Evolutionary conservation across 345 rosid species (phyloP).

Genomic region (Populus euphratica): DNA sequence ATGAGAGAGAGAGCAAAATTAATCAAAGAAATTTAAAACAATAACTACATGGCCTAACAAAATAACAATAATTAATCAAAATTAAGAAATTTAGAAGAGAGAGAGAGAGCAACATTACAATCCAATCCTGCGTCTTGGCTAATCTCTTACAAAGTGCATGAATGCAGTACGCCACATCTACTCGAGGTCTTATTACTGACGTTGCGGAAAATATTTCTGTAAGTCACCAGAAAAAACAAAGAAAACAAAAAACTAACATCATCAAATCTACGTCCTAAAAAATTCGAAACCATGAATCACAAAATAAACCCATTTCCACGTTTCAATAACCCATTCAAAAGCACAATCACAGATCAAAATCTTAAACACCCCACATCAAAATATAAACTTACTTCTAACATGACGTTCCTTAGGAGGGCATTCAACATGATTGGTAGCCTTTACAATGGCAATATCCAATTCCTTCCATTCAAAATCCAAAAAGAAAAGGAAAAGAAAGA

Average conservation of each 20-base stretch:
- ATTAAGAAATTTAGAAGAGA: background rate
- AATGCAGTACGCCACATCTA: slow-evolving; percentile 94
- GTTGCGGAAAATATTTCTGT: slow-evolving; percentile 87
- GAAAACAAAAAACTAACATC: background rate
- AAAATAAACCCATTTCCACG: background rate
- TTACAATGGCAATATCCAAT: slow-evolving; percentile 91
- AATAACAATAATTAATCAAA: background rate
- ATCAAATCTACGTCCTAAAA: background rate
- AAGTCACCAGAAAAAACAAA: background rate
- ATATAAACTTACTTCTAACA: slow-evolving; percentile 59
- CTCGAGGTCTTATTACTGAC: slow-evolving; percentile 77
- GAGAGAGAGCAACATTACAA: slow-evolving; percentile 41
- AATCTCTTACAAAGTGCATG: slow-evolving; percentile 81
- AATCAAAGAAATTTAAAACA: background rate
- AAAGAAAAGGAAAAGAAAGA: too few species aligned
- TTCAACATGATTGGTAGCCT: slow-evolving; percentile 94
- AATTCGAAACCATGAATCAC: background rate
- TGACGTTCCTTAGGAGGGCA: slow-evolving; percentile 98
- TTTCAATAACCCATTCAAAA: background rate
- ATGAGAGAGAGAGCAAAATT: background rate
- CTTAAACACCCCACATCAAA: background rate
- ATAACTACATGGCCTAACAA: background rate
- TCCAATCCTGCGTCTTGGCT: slow-evolving; percentile 80
- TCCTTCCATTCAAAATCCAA: slow-evolving; percentile 30
- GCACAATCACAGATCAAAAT: background rate